Evolutionary conservation across 1,139 yeast genomes (phyloP).

Genomic region (Hyphopichia pseudoburtonii): DNA sequence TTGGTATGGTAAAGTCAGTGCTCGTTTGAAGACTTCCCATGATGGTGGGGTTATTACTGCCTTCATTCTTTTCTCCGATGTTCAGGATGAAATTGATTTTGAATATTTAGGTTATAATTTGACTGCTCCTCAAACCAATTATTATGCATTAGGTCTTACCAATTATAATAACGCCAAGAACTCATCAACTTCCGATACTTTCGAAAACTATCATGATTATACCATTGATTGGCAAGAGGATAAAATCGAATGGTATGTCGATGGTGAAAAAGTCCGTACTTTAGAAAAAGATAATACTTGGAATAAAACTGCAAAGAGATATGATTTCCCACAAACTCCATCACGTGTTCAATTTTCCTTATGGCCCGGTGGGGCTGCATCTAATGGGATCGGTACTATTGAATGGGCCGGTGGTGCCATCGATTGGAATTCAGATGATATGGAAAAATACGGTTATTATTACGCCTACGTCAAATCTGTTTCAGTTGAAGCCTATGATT

Average conservation of each 20-base stretch:
- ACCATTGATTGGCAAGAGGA: slow-evolving; percentile 85
- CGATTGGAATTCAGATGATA: slow-evolving; percentile 79
- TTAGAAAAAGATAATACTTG: slow-evolving; percentile 64
- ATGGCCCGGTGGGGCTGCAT: slow-evolving; percentile 87
- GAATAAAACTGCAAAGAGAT: slow-evolving; percentile 59
- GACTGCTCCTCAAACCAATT: slow-evolving; percentile 70
- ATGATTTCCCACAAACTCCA: slow-evolving; percentile 88
- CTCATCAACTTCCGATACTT: slow-evolving; percentile 51
- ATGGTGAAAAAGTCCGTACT: slow-evolving; percentile 69
- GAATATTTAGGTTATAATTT: slow-evolving; percentile 81
- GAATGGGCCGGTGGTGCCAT: slow-evolving; percentile 94
- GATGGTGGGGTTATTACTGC: slow-evolving; percentile 83
- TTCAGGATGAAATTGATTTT: slow-evolving; percentile 86
- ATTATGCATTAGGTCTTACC: slow-evolving; percentile 70
- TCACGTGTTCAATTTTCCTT: slow-evolving; percentile 79
- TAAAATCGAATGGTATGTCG: slow-evolving; percentile 67
- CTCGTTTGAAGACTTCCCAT: slow-evolving; percentile 71
- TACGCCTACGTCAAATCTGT: slow-evolving; percentile 64
- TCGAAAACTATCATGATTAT: slow-evolving; percentile 70
- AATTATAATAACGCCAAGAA: slow-evolving; percentile 63
- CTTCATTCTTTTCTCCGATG: slow-evolving; percentile 80
- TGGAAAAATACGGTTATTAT: slow-evolving; percentile 72
- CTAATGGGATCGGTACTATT: slow-evolving; percentile 71
- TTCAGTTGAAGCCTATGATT: slow-evolving; percentile 64
- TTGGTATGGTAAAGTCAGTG: slow-evolving; percentile 84